Evolutionary conservation across 768 basidiomycete genomes (phyloP).

Genomic region (Tylopilus rubrobrunneus): DNA sequence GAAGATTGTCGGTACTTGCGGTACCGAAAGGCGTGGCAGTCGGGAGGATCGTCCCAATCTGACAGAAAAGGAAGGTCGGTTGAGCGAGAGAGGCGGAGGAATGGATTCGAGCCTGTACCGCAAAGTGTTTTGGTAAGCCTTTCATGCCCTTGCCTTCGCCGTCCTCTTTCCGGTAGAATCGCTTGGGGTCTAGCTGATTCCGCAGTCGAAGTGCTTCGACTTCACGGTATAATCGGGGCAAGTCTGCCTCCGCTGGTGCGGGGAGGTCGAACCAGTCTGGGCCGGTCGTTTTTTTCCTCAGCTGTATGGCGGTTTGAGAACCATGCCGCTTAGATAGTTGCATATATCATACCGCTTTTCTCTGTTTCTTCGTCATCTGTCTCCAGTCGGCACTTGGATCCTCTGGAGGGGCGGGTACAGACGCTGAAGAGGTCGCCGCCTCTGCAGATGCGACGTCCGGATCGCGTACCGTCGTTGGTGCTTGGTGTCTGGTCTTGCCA

Average conservation of each 20-base stretch:
- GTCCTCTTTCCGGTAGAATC: constrained; percentile 85
- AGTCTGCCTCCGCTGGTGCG: constrained; percentile 73
- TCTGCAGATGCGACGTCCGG: constrained; percentile 55
- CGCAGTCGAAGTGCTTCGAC: constrained; percentile 83
- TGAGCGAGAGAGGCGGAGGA: constrained; percentile 1
- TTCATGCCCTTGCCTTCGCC: constrained; percentile 83
- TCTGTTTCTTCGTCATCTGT: constrained; percentile 66
- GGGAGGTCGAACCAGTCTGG: constrained; percentile 87
- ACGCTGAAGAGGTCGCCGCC: constrained; percentile 45
- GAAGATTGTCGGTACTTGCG: constrained; percentile 66
- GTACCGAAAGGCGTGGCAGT: constrained; percentile 70
- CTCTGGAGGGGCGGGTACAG: constrained; percentile 56
- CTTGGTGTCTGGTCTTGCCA: constrained; percentile 38
- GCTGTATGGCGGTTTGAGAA: constrained; percentile 34
- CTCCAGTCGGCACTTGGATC: constrained; percentile 63
- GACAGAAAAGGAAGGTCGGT: constrained; percentile 9
- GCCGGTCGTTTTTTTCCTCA: constrained; percentile 70
- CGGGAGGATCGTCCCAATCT: constrained; percentile 81
- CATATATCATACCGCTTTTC: constrained; percentile 55
- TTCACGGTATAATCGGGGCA: constrained; percentile 77
- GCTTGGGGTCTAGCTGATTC: constrained; percentile 88
- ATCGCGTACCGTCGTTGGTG: constrained; percentile 51
- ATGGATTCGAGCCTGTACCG: constrained; percentile 48
- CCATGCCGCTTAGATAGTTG: background rate
- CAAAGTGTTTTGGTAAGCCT: constrained; percentile 84